A percentile compares a stretch with the other conserved stretches of the same genome.
Evolutionary conservation across 2,329 filamentous ascomycete species (phyloP).

Genomic region (Phyllosticta paracitricarpa): DNA sequence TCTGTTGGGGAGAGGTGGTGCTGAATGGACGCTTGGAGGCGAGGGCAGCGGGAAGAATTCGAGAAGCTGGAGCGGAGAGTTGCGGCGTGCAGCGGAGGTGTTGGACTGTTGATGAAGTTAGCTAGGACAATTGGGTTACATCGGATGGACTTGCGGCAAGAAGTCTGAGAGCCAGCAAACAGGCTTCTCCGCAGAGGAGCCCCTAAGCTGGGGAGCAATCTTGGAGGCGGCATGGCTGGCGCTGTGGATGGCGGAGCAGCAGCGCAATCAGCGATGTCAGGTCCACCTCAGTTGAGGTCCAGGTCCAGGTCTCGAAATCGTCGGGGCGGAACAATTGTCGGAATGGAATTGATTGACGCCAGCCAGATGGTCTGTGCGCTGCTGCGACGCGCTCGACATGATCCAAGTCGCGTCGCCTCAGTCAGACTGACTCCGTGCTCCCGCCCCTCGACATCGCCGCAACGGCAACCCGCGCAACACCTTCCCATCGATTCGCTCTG

Average conservation of each 20-base stretch:
- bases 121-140: not conserved
- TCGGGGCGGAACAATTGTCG: conserved; percentile 4
- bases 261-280: not conserved
- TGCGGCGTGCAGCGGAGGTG: conserved; percentile 13
- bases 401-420: conserved; percentile 4
- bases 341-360: conserved; percentile 5
- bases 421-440: not conserved
- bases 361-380: not conserved
- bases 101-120: conserved; percentile 4
- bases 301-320: not conserved
- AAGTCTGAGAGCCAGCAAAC: conserved; percentile 11
- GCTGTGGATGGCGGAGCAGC: not conserved
- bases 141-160: not conserved
- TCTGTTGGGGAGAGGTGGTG: conserved; percentile 50
- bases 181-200: conserved; percentile 23
- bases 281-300: not conserved
- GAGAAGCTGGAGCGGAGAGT: conserved; percentile 18
- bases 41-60: conserved; percentile 7
- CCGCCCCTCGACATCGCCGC: not conserved
- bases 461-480: not conserved
- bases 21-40: conserved; percentile 58
- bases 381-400: conserved; percentile 9
- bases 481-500: not conserved
- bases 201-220: conserved; percentile 25
- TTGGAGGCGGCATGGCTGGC: conserved; percentile 31